A percentile compares a stretch with the other conserved stretches of the same genome.
These are phyloP conservation scores for Saccharomyces hybrid DNA, from an alignment of 1,139 yeast species.

Conservation along the genomic window DNA sequence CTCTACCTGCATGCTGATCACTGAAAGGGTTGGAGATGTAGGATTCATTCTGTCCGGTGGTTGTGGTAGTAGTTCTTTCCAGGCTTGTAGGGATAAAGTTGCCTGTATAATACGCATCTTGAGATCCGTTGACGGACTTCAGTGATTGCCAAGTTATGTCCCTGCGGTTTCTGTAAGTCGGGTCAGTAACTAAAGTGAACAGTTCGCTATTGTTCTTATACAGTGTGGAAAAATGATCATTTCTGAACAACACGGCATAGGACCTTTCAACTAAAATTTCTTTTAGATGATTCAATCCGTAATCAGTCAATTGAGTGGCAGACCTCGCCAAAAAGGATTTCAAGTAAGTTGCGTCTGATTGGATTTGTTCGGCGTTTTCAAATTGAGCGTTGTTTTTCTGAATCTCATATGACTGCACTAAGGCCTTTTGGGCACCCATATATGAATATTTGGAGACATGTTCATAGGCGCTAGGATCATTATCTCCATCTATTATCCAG, in stretches of 20 bases:
- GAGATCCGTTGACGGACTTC: constrained; percentile 54
- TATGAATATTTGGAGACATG: constrained; percentile 38
- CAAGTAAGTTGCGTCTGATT: constrained; percentile 29
- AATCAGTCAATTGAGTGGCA: constrained; percentile 62
- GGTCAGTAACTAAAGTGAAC: constrained; percentile 60
- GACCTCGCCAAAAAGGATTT: constrained; percentile 39
- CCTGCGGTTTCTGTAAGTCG: constrained; percentile 43
- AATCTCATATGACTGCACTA: constrained; percentile 36
- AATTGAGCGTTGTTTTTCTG: constrained; percentile 11
- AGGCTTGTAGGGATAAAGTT: constrained; percentile 39
- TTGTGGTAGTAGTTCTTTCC: constrained; percentile 5
- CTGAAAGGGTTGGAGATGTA: constrained; percentile 14
- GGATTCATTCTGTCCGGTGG: neutral
- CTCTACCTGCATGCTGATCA: constrained; percentile 4
- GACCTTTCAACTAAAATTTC: constrained; percentile 42
- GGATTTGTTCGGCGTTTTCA: constrained; percentile 18
- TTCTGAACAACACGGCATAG: constrained; percentile 65
- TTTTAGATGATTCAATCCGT: constrained; percentile 46
- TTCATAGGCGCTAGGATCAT: constrained; percentile 24
- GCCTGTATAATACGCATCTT: constrained; percentile 61
- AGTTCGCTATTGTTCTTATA: constrained; percentile 47
- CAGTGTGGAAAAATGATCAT: constrained; percentile 72
- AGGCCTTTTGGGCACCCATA: constrained; percentile 39
- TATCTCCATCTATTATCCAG: constrained; percentile 40
- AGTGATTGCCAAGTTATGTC: constrained; percentile 72